Evolutionary conservation across 1,284 basidiomycete genomes (phyloP).

Genomic region (Ustilago lituana): DNA sequence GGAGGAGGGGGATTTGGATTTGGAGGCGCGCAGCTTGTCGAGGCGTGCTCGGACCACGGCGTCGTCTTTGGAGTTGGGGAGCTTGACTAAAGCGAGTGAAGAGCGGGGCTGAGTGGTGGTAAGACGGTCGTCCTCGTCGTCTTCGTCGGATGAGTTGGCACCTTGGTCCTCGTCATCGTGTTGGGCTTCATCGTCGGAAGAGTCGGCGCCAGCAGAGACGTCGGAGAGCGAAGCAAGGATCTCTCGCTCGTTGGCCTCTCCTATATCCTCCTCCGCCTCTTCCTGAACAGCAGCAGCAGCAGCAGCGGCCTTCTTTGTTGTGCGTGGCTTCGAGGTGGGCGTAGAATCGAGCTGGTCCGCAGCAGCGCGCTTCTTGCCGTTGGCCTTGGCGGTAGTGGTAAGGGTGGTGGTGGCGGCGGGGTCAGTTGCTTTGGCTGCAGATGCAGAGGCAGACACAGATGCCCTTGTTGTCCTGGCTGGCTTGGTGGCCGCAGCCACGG

Average conservation of each 20-base stretch:
- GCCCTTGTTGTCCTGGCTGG: constrained; percentile 1
- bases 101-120: constrained; percentile 14
- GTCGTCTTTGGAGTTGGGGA: constrained; percentile 65
- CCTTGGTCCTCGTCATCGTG: constrained; percentile 32
- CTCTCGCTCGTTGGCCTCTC: constrained; percentile 28
- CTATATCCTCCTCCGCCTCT: constrained; percentile 21
- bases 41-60: constrained; percentile 54
- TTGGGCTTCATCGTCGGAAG: constrained; percentile 23
- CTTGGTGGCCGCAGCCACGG: background rate
- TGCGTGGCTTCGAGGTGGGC: constrained; percentile 12
- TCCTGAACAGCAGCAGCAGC: background rate
- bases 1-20: constrained; percentile 14
- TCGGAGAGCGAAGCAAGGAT: constrained; percentile 42
- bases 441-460: background rate
- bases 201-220: constrained; percentile 35
- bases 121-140: constrained; percentile 56
- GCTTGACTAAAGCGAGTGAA: constrained; percentile 39
- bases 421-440: background rate
- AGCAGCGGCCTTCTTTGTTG: constrained; percentile 14
- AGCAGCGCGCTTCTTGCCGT: constrained; percentile 33
- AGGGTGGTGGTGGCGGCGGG: constrained; percentile 4
- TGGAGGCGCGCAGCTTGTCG: constrained; percentile 49
- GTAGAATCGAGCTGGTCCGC: no score
- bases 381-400: constrained; percentile 21
- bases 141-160: constrained; percentile 55